Evolutionary conservation across 2,329 filamentous ascomycete species (phyloP), one percentile per base, ranked within the genome.

Genomic region (Diaporthe sp.): DNA sequence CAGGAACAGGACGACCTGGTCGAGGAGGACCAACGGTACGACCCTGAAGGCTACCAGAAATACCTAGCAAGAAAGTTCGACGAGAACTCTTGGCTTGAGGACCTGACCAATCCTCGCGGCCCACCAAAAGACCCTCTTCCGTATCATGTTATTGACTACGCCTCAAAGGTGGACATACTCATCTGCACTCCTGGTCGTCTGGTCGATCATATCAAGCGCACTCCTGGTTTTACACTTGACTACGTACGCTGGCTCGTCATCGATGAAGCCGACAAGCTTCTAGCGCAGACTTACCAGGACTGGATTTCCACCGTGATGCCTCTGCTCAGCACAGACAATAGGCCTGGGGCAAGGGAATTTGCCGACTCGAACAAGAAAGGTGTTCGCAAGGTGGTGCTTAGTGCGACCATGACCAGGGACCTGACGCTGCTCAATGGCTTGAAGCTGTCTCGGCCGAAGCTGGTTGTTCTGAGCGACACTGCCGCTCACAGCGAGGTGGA

Each of bases 161-260:
- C 85, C 3, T 95, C 94, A 4, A 94, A 93, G 78, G 92, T 98
- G 4, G 96, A 98, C 82, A 90, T 98, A 46, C 88, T 99, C 37
- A 94, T 98, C 69, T 97, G 95, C 82, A 98, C 96, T 0, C 96
- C 96, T 0, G 97, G 97, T 76, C 92, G 96, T 77, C 89, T 98
- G 0, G 95, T 98, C 5, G 96, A 98, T 80, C 96, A 98, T 83
- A 89, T 98, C 69, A 93, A 93, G 77, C 92, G 93, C 76, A 98
- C 96, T 0, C 91, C 91, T 4, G 95, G 95, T 0, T 98, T 98
- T 82, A 91, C 89, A 0, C 87, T 98, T 31, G 90, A 94, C 74
- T 89, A 94, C 81, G 87, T 98, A 6, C 91, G 94, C 76, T 98
- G 96, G 95, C 88, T 98, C 0, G 91, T 98, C 3, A 94, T 98